Evolutionary conservation across 495 filamentous ascomycete genomes (phyloP).

Genomic region (Neohortaea acidophila): DNA sequence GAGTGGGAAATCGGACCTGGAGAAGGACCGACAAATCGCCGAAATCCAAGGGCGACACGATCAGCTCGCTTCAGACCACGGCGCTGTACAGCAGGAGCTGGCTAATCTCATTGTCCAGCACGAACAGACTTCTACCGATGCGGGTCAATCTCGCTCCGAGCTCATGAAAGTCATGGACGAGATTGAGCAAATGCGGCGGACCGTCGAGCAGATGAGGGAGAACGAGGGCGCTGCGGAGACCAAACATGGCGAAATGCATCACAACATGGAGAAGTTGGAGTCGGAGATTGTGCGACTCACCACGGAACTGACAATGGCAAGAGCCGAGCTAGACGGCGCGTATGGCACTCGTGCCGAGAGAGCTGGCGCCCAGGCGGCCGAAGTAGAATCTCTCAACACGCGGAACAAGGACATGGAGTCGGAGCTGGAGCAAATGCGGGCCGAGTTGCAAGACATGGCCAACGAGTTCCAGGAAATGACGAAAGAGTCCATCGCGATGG

Average conservation of each 20-base stretch:
- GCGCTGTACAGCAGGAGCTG: conserved; percentile 18
- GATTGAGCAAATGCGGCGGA: conserved; percentile 9
- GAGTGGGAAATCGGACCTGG: conserved; percentile 49
- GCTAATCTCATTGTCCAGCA: conserved; percentile 26
- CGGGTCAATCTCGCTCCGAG: conserved; percentile 12
- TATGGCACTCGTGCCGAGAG: conserved; percentile 43
- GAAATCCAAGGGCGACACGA: conserved; percentile 29
- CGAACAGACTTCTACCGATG: conserved; percentile 22
- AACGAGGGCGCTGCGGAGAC: too few species aligned
- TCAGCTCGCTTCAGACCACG: conserved; percentile 21
- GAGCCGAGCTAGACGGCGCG: conserved; percentile 87
- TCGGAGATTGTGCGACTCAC: conserved; percentile 70
- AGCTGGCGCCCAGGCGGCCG: conserved; percentile 20
- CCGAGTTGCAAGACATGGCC: conserved; percentile 67
- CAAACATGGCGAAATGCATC: conserved; percentile 25
- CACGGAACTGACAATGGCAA: conserved; percentile 81
- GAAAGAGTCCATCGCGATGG: conserved; percentile 67
- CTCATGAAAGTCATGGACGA: conserved; percentile 15
- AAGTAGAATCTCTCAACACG: conserved; percentile 31
- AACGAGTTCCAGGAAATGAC: conserved; percentile 79
- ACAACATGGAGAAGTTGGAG: conserved; percentile 60
- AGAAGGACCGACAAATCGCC: conserved; percentile 39
- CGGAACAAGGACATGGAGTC: conserved; percentile 37
- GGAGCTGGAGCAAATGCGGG: conserved; percentile 41
- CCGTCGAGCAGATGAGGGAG: conserved; percentile 2